Evolutionary conservation across 495 filamentous ascomycete species (phyloP).

Genomic region (Sordaria brevicollis): DNA sequence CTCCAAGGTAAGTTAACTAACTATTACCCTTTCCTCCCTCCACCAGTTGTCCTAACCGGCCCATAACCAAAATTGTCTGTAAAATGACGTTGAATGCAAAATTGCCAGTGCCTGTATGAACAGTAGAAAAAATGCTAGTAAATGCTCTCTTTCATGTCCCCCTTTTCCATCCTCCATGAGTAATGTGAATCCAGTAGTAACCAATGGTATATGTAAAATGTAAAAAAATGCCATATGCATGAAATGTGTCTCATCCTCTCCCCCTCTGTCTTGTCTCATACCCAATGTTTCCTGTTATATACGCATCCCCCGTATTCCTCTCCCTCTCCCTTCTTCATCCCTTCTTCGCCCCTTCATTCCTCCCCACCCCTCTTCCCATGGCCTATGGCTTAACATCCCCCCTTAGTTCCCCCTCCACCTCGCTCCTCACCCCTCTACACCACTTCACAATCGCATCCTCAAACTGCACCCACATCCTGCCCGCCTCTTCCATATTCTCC

Average conservation of each 20-base stretch:
- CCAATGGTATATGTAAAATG: not conserved
- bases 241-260: not conserved
- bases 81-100: not conserved
- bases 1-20: no score
- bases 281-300: not conserved
- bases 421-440: conserved; percentile 66
- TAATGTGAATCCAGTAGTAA: not conserved
- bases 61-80: no score
- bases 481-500: not conserved
- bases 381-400: not conserved
- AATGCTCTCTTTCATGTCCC: not conserved
- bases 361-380: not conserved
- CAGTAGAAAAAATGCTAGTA: not conserved
- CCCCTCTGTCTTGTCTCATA: not conserved
- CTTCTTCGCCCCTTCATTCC: not conserved
- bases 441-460: conserved; percentile 71
- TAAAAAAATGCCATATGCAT: not conserved
- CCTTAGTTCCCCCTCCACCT: conserved; percentile 44
- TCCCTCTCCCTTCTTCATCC: not conserved
- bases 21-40: no score
- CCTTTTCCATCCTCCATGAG: not conserved
- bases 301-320: not conserved
- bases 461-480: conserved; percentile 54
- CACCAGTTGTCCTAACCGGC: no score
- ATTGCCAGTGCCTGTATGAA: not conserved